Base-by-base conservation (phyloP, 1,284 basidiomycete species). In the Rhodotorula sp. region DNA sequence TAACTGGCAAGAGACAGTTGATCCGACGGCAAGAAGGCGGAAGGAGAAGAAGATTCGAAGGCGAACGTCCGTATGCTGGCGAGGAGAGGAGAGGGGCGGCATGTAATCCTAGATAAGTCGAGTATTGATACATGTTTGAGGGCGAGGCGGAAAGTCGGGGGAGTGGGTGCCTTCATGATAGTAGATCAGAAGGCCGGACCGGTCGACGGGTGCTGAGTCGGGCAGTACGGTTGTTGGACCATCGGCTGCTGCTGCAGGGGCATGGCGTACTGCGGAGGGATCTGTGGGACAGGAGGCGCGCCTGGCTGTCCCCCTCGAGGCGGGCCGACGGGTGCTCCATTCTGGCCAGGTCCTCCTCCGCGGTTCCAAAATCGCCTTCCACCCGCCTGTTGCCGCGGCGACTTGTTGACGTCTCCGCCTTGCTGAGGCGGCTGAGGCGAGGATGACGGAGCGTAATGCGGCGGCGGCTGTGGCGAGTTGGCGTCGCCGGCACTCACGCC, bases 321-420 rank as follows among this genome's bases (percentile, higher is more conserved):
- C 39, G 39, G 39, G 13, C 39, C 39, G 11, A 44, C 39, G 39
- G 39, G 39, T 44, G 39, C 39, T 10, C 39, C 39, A 15, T 8
- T 44, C 39, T 44, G 39, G 13, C 39, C 39, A 44, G 39, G 39
- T 44, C 27, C 48, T 7, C 27, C 36, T 24, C 57, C 64, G 36
- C 64, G 64, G 27, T 55, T 55, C 64, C 64, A 66, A 46, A 66
- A 66, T 10, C 64, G 58, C 30, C 64, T n/a, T 1, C 64, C 64
- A 9, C 64, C 64, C 27, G 46, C 32, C 58, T 66, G 64, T 51
- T 59, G 64, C 34, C 46, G 32, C n/a, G 54, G 29, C 17, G 17
- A 36, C 27, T n/a, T 47, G 32, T 30, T 47, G 32, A 10, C 22
- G 20, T 24, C 34, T 19, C 46, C 9, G 29, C 22, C 58, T 15